Conservation (phyloP, 495 filamentous ascomycete species). For the Parathielavia hyrcaniae region DNA sequence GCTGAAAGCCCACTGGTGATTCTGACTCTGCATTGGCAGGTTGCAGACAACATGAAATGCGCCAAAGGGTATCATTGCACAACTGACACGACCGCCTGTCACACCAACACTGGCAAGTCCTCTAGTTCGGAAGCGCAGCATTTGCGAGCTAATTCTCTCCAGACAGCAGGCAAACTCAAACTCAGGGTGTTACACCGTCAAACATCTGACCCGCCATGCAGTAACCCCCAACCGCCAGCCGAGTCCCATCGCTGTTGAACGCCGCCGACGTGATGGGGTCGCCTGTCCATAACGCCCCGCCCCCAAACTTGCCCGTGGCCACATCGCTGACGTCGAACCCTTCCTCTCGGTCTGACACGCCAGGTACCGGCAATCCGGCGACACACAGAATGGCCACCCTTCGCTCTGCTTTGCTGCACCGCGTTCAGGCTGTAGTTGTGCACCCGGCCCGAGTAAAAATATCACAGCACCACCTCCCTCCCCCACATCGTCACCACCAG, state of each 20-base stretch:
- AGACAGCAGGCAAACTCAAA: not conserved
- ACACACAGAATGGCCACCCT: slow-evolving; percentile 32
- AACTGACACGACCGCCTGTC: no score
- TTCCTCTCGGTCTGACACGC: slow-evolving; percentile 30
- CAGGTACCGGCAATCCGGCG: slow-evolving; percentile 27
- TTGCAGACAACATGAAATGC: no score
- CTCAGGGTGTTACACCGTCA: slow-evolving; percentile 13
- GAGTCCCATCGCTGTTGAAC: slow-evolving; percentile 10
- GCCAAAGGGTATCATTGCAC: no score
- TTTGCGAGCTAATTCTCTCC: not conserved
- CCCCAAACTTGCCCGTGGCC: slow-evolving; percentile 23
- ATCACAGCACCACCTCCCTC: slow-evolving; percentile 26
- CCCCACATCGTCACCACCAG: slow-evolving; percentile 29
- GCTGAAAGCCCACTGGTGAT: no score
- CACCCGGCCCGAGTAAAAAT: slow-evolving; percentile 17
- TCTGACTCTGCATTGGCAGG: no score
- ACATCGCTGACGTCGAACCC: slow-evolving; percentile 30
- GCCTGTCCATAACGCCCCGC: slow-evolving; percentile 11
- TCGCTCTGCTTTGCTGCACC: slow-evolving; percentile 14
- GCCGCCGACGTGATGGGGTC: slow-evolving; percentile 14
- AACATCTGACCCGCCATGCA: slow-evolving; percentile 8
- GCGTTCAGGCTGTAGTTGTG: slow-evolving; percentile 22
- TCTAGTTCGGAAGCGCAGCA: no score
- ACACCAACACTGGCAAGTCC: no score
- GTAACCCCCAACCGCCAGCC: slow-evolving; percentile 19